phyloP scores from a whole-genome alignment of 1,139 yeast species.

The Pichia sp. region DNA sequence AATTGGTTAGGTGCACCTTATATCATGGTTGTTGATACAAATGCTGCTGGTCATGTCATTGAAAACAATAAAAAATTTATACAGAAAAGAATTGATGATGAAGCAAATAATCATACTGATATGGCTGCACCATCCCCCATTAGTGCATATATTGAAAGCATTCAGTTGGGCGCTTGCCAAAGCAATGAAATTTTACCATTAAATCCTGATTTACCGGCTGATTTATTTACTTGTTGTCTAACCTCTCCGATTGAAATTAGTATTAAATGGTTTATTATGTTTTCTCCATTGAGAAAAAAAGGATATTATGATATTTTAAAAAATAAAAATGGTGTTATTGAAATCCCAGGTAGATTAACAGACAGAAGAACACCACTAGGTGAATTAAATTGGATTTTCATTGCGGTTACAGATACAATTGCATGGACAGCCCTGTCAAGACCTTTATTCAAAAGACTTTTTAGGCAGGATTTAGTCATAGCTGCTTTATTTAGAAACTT shows the following conservation, averaged over 20 bases:
- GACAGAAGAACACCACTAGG: conserved; percentile 95
- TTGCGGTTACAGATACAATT: conserved; percentile 95
- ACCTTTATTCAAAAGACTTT: conserved; percentile 80
- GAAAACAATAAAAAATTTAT: conserved; percentile 86
- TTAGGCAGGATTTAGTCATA: conserved; percentile 93
- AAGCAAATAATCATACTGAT: conserved; percentile 68
- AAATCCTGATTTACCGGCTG: conserved; percentile 96
- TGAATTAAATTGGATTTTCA: conserved; percentile 94
- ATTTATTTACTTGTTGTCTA: conserved; percentile 87
- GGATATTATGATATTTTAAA: conserved; percentile 45
- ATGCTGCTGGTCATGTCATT: conserved; percentile 90
- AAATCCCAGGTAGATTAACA: conserved; percentile 83
- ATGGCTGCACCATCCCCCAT: conserved; percentile 40
- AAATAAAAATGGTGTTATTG: conserved; percentile 54
- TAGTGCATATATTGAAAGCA: conserved; percentile 74
- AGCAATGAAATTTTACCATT: conserved; percentile 83
- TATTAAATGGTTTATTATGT: conserved; percentile 86
- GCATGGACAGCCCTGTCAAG: conserved; percentile 95
- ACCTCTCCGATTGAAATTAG: conserved; percentile 96
- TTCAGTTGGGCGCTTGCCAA: conserved; percentile 89
- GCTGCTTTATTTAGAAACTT: conserved; percentile 94
- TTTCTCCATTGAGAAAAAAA: conserved; percentile 60
- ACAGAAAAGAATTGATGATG: conserved; percentile 85
- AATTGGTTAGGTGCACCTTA: conserved; percentile 99
- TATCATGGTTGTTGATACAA: conserved; percentile 90